Evolutionary conservation across 1,284 basidiomycete species (phyloP).

Genomic region (Ceratobasidium sp.): DNA sequence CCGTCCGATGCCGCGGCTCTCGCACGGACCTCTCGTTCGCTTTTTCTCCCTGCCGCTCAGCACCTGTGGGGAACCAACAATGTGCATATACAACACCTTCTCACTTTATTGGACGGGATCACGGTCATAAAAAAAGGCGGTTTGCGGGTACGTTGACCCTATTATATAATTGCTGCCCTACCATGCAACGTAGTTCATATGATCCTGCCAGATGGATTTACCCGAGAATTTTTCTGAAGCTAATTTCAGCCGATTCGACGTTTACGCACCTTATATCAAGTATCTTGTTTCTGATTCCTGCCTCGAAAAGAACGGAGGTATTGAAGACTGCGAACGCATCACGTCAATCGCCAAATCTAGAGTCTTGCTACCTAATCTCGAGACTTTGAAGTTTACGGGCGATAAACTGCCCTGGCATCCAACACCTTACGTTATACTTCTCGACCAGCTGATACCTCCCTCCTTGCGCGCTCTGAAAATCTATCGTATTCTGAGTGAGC

Average conservation of each 20-base stretch:
- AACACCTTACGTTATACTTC: no score
- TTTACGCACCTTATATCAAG: neutral
- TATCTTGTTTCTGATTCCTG: neutral
- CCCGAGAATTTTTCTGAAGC: neutral
- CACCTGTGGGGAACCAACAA: neutral
- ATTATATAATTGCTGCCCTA: no score
- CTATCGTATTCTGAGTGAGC: no score
- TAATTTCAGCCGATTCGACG: neutral
- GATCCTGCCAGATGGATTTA: neutral
- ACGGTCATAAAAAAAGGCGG: neutral
- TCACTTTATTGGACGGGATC: neutral
- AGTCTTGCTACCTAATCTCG: no score
- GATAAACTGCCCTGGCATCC: no score
- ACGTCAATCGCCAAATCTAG: no score
- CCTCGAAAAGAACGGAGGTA: no score
- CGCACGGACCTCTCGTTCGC: neutral
- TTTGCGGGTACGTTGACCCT: no score
- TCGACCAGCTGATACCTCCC: no score
- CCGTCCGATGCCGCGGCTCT: neutral
- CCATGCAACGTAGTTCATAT: no score
- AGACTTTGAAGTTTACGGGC: no score
- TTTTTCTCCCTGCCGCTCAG: neutral
- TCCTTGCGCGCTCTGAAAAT: no score
- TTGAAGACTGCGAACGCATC: neutral
- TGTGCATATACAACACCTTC: neutral